A percentile compares a stretch with the other conserved stretches of the same genome.
Evolutionary conservation across 495 filamentous ascomycete species (phyloP).

Genomic region (Sordaria brevicollis): DNA sequence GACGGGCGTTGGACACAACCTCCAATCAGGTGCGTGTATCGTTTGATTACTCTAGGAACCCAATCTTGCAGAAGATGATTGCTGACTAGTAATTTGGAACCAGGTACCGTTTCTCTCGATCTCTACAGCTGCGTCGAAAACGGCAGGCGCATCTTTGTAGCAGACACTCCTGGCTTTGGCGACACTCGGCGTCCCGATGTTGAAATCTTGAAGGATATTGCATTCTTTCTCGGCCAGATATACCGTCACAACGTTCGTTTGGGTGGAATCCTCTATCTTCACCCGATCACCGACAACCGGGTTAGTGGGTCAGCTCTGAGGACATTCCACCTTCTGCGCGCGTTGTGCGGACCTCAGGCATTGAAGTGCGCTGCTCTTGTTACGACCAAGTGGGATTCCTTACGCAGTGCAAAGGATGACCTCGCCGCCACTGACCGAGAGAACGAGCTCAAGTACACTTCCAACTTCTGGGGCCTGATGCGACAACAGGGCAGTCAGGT

Average conservation of each 20-base stretch:
- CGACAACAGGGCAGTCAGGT: background rate
- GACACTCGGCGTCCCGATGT: slow-evolving; percentile 29
- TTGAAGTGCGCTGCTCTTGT: background rate
- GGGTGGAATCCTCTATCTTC: background rate
- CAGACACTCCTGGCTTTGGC: slow-evolving; percentile 39
- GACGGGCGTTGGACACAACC: slow-evolving; percentile 11
- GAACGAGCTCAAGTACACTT: background rate
- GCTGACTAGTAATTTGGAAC: background rate
- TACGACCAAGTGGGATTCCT: background rate
- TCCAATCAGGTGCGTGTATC: slow-evolving; percentile 15
- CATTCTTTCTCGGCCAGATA: slow-evolving; percentile 15
- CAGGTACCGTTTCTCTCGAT: background rate
- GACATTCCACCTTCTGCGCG: background rate
- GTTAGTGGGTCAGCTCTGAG: background rate
- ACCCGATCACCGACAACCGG: background rate
- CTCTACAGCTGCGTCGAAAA: slow-evolving; percentile 3
- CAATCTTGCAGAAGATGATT: background rate
- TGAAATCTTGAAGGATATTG: slow-evolving; percentile 31
- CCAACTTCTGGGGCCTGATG: background rate
- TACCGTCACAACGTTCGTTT: slow-evolving; percentile 2
- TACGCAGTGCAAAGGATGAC: background rate
- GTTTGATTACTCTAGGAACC: background rate
- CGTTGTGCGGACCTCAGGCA: background rate
- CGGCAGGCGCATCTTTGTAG: slow-evolving; percentile 13
- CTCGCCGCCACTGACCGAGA: background rate